These are phyloP conservation scores for Penicillium sp. DNA, from an alignment of 2,329 filamentous ascomycete genomes.

Conservation along the genomic window DNA sequence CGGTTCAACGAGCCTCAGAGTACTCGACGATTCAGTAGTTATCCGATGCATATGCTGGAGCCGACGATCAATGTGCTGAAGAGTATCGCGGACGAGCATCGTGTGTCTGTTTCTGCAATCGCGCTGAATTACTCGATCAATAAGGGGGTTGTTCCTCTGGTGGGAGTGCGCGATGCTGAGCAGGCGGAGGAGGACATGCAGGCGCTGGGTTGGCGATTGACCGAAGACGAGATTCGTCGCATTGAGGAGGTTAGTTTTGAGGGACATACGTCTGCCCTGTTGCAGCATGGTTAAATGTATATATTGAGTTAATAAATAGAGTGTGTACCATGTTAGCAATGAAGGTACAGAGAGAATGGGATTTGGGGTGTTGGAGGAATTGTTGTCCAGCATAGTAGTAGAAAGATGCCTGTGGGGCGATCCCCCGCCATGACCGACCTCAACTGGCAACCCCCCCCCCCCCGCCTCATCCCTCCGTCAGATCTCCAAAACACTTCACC, in stretches of 20 bases:
- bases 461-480: conserved; percentile 3
- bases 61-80: conserved; percentile 46
- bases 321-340: neutral
- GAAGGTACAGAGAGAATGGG: neutral
- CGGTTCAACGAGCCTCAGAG: conserved; percentile 46
- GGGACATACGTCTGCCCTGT: conserved; percentile 47
- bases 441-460: conserved; percentile 4
- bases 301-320: neutral
- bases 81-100: conserved; percentile 44
- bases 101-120: conserved; percentile 46
- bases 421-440: conserved; percentile 26
- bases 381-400: neutral
- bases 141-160: conserved; percentile 53
- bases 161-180: conserved; percentile 50
- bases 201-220: conserved; percentile 52
- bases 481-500: conserved; percentile 6
- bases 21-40: conserved; percentile 49
- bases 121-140: conserved; percentile 54
- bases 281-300: conserved; percentile 51
- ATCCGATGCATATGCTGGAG: conserved; percentile 53
- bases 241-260: conserved; percentile 51
- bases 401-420: conserved; percentile 9
- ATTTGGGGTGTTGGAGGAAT: neutral
- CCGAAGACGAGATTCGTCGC: conserved; percentile 48
- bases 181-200: conserved; percentile 50